A percentile compares a stretch with the other conserved stretches of the same genome.
Evolutionary conservation across 1,284 basidiomycete species (phyloP).

Genomic region (Papiliotrema nemorosa): DNA sequence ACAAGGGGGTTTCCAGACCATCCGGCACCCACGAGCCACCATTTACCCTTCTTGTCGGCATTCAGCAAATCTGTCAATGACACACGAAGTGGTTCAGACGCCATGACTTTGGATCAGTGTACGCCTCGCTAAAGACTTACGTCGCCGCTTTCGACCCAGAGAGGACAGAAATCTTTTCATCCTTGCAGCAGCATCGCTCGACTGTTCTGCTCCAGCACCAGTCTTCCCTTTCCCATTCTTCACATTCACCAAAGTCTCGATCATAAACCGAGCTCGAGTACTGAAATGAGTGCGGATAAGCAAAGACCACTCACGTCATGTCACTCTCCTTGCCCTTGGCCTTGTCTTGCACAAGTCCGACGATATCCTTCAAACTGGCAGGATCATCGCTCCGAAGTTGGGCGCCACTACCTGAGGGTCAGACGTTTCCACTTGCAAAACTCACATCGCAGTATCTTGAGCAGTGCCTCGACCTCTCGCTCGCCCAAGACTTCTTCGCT

Average conservation of each 20-base stretch:
- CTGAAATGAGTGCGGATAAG: conserved; percentile 14
- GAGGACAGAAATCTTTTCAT: conserved; percentile 80
- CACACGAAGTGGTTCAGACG: conserved; percentile 78
- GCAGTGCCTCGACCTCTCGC: conserved; percentile 76
- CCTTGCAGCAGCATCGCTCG: conserved; percentile 59
- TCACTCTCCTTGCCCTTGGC: conserved; percentile 57
- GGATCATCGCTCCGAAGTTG: conserved; percentile 71
- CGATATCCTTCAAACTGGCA: conserved; percentile 55
- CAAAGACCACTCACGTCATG: conserved; percentile 57
- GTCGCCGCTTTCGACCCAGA: conserved; percentile 70
- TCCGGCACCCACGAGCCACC: conserved; percentile 97
- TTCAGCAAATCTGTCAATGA: conserved; percentile 78
- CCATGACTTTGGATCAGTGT: conserved; percentile 57
- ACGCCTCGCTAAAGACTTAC: conserved; percentile 49
- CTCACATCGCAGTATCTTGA: conserved; percentile 81
- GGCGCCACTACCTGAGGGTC: conserved; percentile 66
- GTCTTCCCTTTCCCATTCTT: conserved; percentile 84
- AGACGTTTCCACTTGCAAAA: conserved; percentile 13
- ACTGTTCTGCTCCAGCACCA: conserved; percentile 58
- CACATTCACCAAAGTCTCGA: conserved; percentile 82
- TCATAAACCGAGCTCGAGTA: conserved; percentile 72
- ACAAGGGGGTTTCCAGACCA: conserved; percentile 89
- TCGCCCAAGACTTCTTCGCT: conserved; percentile 59
- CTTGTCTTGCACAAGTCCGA: conserved; percentile 66
- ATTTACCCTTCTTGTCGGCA: conserved; percentile 85